Evolutionary conservation across 768 basidiomycete genomes (phyloP), one percentile per base, ranked within the genome.

Genomic region (Arthromyces matolae): DNA sequence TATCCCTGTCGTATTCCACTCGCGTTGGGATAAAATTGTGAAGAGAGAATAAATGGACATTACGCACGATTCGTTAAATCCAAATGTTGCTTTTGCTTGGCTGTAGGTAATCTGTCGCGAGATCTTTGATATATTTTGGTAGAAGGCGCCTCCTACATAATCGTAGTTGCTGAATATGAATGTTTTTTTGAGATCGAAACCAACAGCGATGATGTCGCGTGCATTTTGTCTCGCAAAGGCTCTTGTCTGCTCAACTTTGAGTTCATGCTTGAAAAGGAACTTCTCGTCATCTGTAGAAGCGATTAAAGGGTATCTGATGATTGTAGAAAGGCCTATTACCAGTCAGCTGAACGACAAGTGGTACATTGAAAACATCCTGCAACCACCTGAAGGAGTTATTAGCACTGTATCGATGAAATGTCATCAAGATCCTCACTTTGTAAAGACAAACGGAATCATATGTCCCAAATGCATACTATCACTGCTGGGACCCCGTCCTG

Each of bases 381-480:
- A 99, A 64, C 94, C 95, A 98, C 65, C 93, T 96, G 42, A 16
- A 28, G 47, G 35, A 33, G n/a, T n/a, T n/a, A 43, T 31, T 33
- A 54, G 22, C 19, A 40, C 7, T n/a, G 19, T 33, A 3, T 39
- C 28, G 18, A n/a, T 23, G 16, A 7, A 37, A 9, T 24, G 8
- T 24, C 37, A 25, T 24, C 5, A 69, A n/a, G 3, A 2, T 12
- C 2, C 85, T 54, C 59, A 95, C 93, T 96, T 94, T 51, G 96
- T 97, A 65, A 99, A 96, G 41, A 88, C 79, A 66, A 99, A 98
- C 0, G 95, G 96, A 42, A 97, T 84, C 86, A 94, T 87, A 64
- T 99, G 96, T 14, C 96, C 96, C 41, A 98, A 71, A 71, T 99
- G 96, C 86, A 98, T 88, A 61, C 92, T 94, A 62, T 91, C 91